Conservation (phyloP, 1,284 basidiomycete species). For the Puccinia brachypodii region DNA sequence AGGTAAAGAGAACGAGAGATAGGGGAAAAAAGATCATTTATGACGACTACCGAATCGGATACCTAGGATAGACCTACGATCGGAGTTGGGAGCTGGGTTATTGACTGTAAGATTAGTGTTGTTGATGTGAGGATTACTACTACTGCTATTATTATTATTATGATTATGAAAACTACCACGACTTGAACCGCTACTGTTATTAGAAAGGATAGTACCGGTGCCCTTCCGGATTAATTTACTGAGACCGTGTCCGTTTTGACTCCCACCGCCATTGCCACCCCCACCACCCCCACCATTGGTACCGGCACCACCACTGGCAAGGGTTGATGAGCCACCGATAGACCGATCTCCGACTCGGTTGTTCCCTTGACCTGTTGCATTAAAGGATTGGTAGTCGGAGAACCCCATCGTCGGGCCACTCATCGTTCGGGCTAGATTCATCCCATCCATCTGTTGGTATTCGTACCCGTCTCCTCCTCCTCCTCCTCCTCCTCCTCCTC, state of each 20-base stretch:
- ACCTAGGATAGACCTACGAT: conserved; percentile 32
- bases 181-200: neutral
- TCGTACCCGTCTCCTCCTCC: neutral
- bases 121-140: neutral
- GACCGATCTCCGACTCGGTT: neutral
- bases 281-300: neutral
- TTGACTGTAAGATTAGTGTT: neutral
- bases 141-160: neutral
- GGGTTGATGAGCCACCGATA: neutral
- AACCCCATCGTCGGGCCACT: neutral
- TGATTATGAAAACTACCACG: neutral
- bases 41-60: conserved; percentile 27
- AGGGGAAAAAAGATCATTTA: conserved; percentile 1
- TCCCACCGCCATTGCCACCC: neutral
- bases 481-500: neutral
- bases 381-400: neutral
- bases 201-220: conserved; percentile 26
- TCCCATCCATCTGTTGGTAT: neutral
- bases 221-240: conserved; percentile 22
- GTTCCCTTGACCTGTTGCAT: neutral
- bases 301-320: neutral
- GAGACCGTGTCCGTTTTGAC: neutral
- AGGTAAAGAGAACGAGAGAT: neutral
- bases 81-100: neutral
- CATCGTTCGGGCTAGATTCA: neutral